Evolutionary conservation across 2,329 filamentous ascomycete genomes (phyloP), one percentile per base, ranked within the genome.

Genomic region (Penicillium olsonii): DNA sequence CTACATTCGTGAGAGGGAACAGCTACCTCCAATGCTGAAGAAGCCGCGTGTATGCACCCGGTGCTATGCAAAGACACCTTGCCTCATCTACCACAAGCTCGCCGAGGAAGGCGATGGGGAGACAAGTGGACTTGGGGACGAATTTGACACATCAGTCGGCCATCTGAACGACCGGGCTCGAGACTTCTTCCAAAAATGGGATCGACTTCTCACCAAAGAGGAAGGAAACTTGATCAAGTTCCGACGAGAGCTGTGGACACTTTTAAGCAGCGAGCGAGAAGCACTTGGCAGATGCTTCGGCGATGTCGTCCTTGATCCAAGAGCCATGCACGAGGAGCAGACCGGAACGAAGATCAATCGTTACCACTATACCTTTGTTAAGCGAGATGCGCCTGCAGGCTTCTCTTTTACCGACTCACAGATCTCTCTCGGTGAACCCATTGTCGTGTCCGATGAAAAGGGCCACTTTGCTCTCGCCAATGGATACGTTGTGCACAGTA

Each of bases 391-490:
- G 0, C 63, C 74, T 2, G 60, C 83, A 0, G 79, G 78, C 0
- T 92, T 94, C 63, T 95, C 90, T 0, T 99, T 99, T 64, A 75
- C 90, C 1, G 92, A 97, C 62, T 97, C 92, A 1, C 91, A 97
- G 62, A 82, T 99, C 24, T 84, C 79, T 2, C 79, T 89, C 20
- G 92, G 92, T 35, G 94, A 99, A 64, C 92, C 94, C 0, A 86
- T 97, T 42, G 94, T 99, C n/a, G 82, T 99, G 3, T 97, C 94
- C 0, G 94, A 96, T 61, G 94, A 99, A 68, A 80, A 89, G 53
- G 94, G 94, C 0, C 94, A 99, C 68, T 99, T 95, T 75, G 92
- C 92, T 1, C 80, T 99, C 33, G 92, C 92, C 0, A 90, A 96
- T 58, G 94, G 94, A 2, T 99, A 89, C 62, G 88, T 96, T 8